phyloP scores from a whole-genome alignment of 495 filamentous ascomycete genomes.

The Cercophora samala region DNA sequence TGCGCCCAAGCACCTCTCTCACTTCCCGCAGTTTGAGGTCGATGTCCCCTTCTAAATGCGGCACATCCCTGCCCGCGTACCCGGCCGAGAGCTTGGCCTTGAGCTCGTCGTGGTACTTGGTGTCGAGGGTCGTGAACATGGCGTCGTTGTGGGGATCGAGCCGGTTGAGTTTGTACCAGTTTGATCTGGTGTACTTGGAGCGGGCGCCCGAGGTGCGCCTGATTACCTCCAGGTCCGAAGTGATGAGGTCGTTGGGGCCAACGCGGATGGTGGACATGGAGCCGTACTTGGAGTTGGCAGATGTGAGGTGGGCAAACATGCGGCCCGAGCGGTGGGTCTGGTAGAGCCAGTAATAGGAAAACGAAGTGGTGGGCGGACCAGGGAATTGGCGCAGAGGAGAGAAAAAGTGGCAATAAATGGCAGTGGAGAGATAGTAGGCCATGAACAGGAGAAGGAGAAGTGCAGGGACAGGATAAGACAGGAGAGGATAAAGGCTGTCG shows the following conservation, averaged over 20 bases:
- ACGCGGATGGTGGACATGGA: slow-evolving; percentile 42
- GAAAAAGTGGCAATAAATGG: not conserved
- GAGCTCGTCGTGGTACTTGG: slow-evolving; percentile 38
- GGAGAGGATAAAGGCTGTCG: not conserved
- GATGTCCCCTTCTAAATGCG: slow-evolving; percentile 44
- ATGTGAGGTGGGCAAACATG: not conserved
- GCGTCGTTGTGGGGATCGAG: slow-evolving; percentile 39
- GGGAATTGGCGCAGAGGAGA: slow-evolving; percentile 43
- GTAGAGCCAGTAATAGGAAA: slow-evolving; percentile 50
- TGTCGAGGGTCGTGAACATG: slow-evolving; percentile 41
- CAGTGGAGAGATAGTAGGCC: not conserved
- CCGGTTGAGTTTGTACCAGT: slow-evolving; percentile 32
- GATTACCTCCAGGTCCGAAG: slow-evolving; percentile 38
- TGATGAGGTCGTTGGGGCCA: slow-evolving; percentile 49
- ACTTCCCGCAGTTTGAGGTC: slow-evolving; percentile 41
- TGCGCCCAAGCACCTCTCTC: slow-evolving; percentile 12
- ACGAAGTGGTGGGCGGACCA: slow-evolving; percentile 52
- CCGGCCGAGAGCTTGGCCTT: slow-evolving; percentile 40
- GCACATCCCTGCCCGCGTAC: slow-evolving; percentile 51
- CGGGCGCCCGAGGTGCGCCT: slow-evolving; percentile 35
- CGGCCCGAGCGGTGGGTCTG: slow-evolving; percentile 35
- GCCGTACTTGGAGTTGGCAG: slow-evolving; percentile 43
- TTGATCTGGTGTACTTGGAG: slow-evolving; percentile 32
- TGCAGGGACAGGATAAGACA: not conserved
- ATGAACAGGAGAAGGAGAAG: not conserved